A percentile compares a stretch with the other conserved stretches of the same genome.
These are phyloP conservation scores for Oropetium thomaeum DNA, from an alignment of 176 grass and related monocot species.

Conservation along the genomic window DNA sequence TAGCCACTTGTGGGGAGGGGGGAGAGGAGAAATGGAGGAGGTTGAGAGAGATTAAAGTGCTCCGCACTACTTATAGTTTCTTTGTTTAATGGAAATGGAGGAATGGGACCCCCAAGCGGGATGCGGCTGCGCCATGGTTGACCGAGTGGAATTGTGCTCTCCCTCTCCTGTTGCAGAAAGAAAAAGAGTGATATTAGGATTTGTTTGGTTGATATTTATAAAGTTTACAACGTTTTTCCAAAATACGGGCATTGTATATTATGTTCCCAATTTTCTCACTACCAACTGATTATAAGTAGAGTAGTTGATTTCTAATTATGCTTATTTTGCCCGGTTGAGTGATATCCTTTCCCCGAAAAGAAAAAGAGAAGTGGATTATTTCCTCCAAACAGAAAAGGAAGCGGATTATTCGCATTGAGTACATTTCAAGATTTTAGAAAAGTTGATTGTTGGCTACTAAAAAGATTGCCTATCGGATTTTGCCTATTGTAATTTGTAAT, in stretches of 20 bases:
- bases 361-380: no score
- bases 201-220: neutral
- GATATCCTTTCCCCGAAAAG: no score
- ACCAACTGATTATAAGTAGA: no score
- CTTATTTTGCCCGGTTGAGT: neutral
- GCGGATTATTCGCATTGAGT: neutral
- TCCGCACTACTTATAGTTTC: neutral
- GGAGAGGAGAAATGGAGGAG: neutral
- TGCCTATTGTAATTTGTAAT: no score
- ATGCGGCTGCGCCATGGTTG: conserved; percentile 20
- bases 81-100: neutral
- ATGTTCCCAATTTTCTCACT: no score
- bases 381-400: no score
- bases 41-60: neutral
- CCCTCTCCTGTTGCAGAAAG: no score
- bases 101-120: neutral
- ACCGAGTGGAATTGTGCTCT: conserved; percentile 22
- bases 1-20: neutral
- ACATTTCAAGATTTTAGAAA: no score
- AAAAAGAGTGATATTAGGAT: neutral
- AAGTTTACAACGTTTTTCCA: neutral
- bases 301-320: no score
- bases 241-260: neutral
- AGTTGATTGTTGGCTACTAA: no score
- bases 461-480: no score